Base-by-base conservation (phyloP, 306 rosid species). In the Cicer arietinum region DNA sequence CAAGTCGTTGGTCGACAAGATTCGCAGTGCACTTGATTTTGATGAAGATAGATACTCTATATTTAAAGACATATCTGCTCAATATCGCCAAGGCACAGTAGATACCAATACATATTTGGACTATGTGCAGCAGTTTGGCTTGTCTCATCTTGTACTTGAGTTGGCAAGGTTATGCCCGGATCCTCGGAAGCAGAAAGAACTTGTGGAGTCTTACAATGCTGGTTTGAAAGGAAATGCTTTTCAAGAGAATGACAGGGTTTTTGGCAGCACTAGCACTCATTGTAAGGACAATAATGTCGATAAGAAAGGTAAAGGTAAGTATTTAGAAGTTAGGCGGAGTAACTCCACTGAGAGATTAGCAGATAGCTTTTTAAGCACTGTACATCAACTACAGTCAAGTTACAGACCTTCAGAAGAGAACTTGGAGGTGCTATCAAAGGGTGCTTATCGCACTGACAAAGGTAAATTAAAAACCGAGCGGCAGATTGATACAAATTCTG, bases 151-250 rank as follows among this genome's bases (percentile, higher is more conserved):
- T 78, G 89, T 92, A 73, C 88, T 65, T 62, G 97, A 94, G 60
- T 76, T 94, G 82, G 97, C 97, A 71, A 89, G 89, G 75, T 87
- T 92, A 17, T 92, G 94, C 67, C 99, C 99, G 7, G 96, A 94
- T 77, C 0, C 82, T 39, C 86, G 11, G 75, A 94, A 94, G 84
- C 96, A 89, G 85, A 86, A 64, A 85, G 96, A 94, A 85, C 96
- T 94, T 20, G 59, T 94, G 41, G 90, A 83, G 43, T 82, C 80
- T 60, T 86, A 92, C 80, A 84, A 86, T 22, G 62, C 88, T 14
- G 84, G 88, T 65, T 71, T 88, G 66, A 86, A 74, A 84, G 78
- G 63, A 80, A 85, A 80, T 63, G 73, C 51, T 79, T 56, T 76
- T 5, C 78, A 72, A 69, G 96, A 81, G 16, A 74, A 78, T 80